Evolutionary conservation across 2,329 filamentous ascomycete genomes (phyloP), one percentile per base, ranked within the genome.

Genomic region (Chrysosporium queenslandicum): DNA sequence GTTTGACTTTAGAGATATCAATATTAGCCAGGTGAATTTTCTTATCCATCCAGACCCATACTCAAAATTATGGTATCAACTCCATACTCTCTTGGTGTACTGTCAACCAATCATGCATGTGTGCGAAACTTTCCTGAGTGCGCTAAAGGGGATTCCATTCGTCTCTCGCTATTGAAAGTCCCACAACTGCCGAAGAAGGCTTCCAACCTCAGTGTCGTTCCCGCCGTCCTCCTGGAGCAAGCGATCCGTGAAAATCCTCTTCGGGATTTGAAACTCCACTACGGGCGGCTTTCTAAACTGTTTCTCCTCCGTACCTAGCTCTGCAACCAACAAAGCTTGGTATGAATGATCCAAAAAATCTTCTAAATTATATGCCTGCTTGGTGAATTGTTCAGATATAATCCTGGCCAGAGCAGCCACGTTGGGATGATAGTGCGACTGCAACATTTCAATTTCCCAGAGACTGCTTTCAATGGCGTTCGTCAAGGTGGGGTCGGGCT

Each of bases 281-380:
- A 92, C 88, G 0, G 91, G 90, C 4, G 81, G 74, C 67, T 91
- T 95, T 72, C 85, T 94, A 57, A 95, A 74, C 40, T 87, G 81
- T 69, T 91, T 94, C 54, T 78, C 76, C 52, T 69, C 70, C 2
- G 58, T 60, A 0, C 69, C 69, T 57, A 95, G 74, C 67, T 98
- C 92, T 2, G 83, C 83, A 55, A 92, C 87, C 40, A 97, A 71
- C 65, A 98, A 80, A 7, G 68, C 71, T 53, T 70, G 66, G 69
- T 97, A 98, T 0, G 87, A 91, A 67, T 97, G 89, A 64, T 98
- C 92, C 45, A 97, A 72, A 69, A 98, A 98, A 65, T 98, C 92
- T 65, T 98, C 92, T n/a, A 96, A 72, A 61, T 89, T 92, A 69
- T 97, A 98, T 2, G 85, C 79, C 59, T 89, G 83, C 72, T 98